These are phyloP conservation scores for Plasmodium knowlesi DNA, from an alignment of 169 alveolate genomes.

Conservation along the genomic window DNA sequence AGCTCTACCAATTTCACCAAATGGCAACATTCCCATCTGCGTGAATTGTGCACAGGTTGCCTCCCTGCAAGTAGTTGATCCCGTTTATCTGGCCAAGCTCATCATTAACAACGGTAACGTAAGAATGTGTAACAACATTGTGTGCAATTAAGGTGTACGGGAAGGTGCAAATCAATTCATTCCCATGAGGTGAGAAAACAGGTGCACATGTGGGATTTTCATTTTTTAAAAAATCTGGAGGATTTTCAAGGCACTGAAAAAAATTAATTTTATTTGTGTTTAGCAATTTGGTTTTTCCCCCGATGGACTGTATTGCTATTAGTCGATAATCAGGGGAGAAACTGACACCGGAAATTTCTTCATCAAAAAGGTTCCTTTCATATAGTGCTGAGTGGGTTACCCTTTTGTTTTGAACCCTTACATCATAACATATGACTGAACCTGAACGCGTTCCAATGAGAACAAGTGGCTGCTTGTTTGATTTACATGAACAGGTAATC, in stretches of 20 bases:
- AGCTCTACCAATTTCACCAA: background rate
- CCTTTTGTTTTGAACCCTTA: background rate
- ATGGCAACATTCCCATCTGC: slow-evolving; percentile 8
- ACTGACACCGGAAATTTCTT: background rate
- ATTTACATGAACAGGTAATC: background rate
- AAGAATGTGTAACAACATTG: slow-evolving; percentile 19
- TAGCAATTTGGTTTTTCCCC: slow-evolving; percentile 9
- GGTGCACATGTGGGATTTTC: background rate
- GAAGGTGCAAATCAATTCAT: slow-evolving; percentile 1
- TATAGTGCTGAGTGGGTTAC: background rate
- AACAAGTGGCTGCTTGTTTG: background rate
- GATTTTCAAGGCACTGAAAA: slow-evolving; percentile 8
- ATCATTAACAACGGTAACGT: background rate
- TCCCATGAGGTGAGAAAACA: slow-evolving; percentile 6
- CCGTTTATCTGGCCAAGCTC: slow-evolving; percentile 15
- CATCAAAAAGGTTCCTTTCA: background rate
- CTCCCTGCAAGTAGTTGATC: background rate
- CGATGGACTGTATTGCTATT: slow-evolving; percentile 18
- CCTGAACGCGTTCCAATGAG: slow-evolving; percentile 13
- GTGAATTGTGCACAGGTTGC: slow-evolving; percentile 11
- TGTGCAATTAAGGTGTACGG: background rate
- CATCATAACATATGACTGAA: slow-evolving; percentile 14
- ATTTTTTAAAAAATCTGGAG: background rate
- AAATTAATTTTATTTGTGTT: slow-evolving; percentile 21
- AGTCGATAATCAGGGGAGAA: slow-evolving; percentile 17